Evolutionary conservation across 805 yeast genomes (phyloP).

Genomic region (Kluyveromyces starmeri): DNA sequence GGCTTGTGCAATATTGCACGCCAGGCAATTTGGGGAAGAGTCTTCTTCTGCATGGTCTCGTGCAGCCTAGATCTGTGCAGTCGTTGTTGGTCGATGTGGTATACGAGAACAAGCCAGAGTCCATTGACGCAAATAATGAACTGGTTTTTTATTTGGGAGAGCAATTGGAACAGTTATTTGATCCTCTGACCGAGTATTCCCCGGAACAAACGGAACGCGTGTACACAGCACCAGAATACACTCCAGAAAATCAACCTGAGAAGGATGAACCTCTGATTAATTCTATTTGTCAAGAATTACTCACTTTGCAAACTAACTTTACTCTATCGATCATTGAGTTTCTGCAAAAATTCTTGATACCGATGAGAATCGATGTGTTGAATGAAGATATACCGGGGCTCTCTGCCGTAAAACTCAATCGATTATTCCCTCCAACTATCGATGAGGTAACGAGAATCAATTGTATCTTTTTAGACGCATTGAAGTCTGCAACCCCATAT

Average conservation of each 20-base stretch:
- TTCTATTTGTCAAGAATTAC: slow-evolving; percentile 56
- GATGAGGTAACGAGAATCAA: slow-evolving; percentile 90
- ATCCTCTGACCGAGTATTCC: slow-evolving; percentile 82
- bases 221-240: slow-evolving; percentile 50
- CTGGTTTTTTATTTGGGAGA: slow-evolving; percentile 72
- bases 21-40: slow-evolving; percentile 52
- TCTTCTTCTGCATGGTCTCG: slow-evolving; percentile 47
- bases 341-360: slow-evolving; percentile 69
- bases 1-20: slow-evolving; percentile 35
- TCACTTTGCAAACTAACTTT: slow-evolving; percentile 63
- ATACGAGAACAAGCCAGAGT: slow-evolving; percentile 45
- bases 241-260: slow-evolving; percentile 7
- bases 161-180: slow-evolving; percentile 81
- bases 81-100: slow-evolving; percentile 66
- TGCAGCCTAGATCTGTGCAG: slow-evolving; percentile 40
- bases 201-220: slow-evolving; percentile 76
- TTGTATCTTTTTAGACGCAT: slow-evolving; percentile 70
- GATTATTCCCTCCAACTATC: slow-evolving; percentile 86
- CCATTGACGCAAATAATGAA: slow-evolving; percentile 60
- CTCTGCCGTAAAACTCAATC: slow-evolving; percentile 60
- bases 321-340: slow-evolving; percentile 66
- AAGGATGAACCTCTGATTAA: slow-evolving; percentile 34
- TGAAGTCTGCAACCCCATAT: slow-evolving; percentile 53
- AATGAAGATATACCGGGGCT: slow-evolving; percentile 42
- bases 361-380: slow-evolving; percentile 62